Evolutionary conservation across 139 green algal genomes (phyloP).

Genomic region (Picochlorum sp.): DNA sequence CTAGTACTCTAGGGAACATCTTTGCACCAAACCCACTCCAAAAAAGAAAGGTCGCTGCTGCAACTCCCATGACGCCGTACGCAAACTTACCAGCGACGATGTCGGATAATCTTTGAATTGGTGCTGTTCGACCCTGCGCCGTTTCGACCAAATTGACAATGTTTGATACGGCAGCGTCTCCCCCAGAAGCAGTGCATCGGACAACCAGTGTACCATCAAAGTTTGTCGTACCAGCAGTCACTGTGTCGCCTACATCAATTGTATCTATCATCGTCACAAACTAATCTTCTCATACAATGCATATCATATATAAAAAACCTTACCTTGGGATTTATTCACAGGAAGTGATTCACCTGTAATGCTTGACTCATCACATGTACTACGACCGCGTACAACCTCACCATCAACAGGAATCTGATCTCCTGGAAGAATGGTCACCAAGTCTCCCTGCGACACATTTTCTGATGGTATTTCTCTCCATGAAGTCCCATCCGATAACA

Average conservation of each 20-base stretch:
- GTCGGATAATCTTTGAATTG: constrained; percentile 80
- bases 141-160: constrained; percentile 74
- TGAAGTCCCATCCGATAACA: constrained; percentile 36
- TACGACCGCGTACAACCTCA: constrained; percentile 51
- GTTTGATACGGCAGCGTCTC: constrained; percentile 73
- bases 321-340: constrained; percentile 50
- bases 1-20: constrained; percentile 58
- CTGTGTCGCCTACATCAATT: constrained; percentile 40
- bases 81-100: constrained; percentile 53
- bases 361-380: constrained; percentile 64
- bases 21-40: constrained; percentile 52
- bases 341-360: constrained; percentile 79
- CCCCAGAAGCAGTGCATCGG: constrained; percentile 48
- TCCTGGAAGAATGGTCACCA: constrained; percentile 70
- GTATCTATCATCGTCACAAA: neutral
- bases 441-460: constrained; percentile 49
- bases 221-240: constrained; percentile 79
- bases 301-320: neutral
- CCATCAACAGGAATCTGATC: constrained; percentile 81
- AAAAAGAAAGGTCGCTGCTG: constrained; percentile 69
- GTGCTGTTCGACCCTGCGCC: constrained; percentile 61
- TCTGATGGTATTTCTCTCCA: constrained; percentile 60
- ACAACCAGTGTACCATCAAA: constrained; percentile 66
- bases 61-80: constrained; percentile 68
- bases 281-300: too few species aligned